Conservation (phyloP, 176 grass and related monocot species). For the Oropetium thomaeum region DNA sequence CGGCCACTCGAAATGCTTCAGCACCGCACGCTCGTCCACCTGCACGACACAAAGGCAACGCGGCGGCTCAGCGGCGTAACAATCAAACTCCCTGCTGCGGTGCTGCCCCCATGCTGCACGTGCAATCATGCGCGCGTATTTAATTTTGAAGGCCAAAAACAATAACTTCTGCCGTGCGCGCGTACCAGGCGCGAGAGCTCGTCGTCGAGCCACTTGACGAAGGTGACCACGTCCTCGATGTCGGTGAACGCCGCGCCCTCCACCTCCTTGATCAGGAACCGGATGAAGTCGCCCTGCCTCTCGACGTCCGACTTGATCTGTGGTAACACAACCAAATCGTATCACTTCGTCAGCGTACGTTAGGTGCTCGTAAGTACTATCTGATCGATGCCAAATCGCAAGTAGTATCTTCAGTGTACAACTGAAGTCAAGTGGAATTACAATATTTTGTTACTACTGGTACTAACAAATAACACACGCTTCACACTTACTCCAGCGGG, state of each 20-base stretch:
- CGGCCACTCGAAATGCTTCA: constrained; percentile 99
- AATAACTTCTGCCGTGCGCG: background rate
- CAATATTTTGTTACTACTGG: background rate
- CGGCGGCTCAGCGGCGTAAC: too few species aligned
- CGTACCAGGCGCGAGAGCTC: constrained; percentile 87
- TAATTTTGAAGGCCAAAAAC: too few species aligned
- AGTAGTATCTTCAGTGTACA: too few species aligned
- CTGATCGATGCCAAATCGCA: too few species aligned
- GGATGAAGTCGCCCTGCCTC: constrained; percentile 84
- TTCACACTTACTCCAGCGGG: background rate
- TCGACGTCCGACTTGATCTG: constrained; percentile 95
- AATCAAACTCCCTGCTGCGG: too few species aligned
- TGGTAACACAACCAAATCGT: background rate
- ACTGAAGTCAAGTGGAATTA: background rate
- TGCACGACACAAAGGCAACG: background rate
- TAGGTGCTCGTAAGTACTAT: too few species aligned
- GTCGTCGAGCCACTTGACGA: constrained; percentile 99
- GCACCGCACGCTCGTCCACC: constrained; percentile 96
- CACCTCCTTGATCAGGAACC: constrained; percentile 88
- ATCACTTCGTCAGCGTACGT: too few species aligned
- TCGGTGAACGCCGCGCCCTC: constrained; percentile 53
- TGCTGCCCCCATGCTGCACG: too few species aligned
- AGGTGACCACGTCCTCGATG: constrained; percentile 86
- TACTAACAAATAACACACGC: background rate
- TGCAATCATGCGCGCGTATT: background rate